These are phyloP conservation scores for Zymoseptoria pseudotritici DNA, from an alignment of 2,329 filamentous ascomycete species.

Conservation along the genomic window DNA sequence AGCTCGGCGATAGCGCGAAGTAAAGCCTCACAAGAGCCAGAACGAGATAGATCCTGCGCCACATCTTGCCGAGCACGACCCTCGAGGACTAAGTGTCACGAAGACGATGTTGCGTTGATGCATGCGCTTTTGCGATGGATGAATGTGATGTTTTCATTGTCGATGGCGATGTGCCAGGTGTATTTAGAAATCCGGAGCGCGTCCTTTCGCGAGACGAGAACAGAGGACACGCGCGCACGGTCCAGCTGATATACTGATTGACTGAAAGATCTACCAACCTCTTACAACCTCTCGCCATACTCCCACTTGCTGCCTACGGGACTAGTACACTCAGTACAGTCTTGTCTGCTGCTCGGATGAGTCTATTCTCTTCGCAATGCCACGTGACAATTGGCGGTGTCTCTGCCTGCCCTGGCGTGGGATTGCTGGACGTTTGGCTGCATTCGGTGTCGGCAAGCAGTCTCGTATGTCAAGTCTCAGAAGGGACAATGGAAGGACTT, in stretches of 20 bases:
- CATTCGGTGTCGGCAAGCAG: neutral
- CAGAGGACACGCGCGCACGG: neutral
- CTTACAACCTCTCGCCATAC: neutral
- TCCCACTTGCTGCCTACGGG: neutral
- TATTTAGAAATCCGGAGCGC: neutral
- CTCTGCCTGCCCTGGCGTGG: neutral
- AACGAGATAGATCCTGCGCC: conserved; percentile 74
- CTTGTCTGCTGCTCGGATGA: too few relatives aligned
- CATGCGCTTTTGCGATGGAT: neutral
- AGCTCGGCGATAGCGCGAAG: conserved; percentile 90
- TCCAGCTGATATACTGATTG: neutral
- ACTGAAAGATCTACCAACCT: neutral
- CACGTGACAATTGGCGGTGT: neutral
- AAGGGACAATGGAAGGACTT: neutral
- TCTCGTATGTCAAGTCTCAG: neutral
- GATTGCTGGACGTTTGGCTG: neutral
- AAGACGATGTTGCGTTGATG: neutral
- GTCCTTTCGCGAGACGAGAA: neutral
- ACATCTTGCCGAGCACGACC: conserved; percentile 52
- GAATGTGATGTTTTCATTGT: neutral
- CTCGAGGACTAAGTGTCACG: neutral
- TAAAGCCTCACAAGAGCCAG: conserved; percentile 82
- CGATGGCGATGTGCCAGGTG: neutral
- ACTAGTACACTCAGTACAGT: neutral
- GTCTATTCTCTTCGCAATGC: neutral